phyloP scores from a whole-genome alignment of 352 stramenopile genomes.

The Pythium sukuiense region DNA sequence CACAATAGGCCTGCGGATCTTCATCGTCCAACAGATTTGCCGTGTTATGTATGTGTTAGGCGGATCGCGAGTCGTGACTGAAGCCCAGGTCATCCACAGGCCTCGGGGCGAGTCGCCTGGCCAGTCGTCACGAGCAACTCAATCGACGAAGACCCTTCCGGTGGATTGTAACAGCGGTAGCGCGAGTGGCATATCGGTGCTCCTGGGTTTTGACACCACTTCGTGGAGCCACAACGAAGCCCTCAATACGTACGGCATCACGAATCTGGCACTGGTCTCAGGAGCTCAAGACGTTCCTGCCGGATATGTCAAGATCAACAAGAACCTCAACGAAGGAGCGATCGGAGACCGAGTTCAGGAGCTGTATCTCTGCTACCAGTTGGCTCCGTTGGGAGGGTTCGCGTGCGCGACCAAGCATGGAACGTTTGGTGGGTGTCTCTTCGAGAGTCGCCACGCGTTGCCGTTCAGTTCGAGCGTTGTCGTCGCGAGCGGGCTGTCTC shows the following conservation, averaged over 20 bases:
- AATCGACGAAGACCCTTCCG: not conserved
- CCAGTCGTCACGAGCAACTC: not conserved
- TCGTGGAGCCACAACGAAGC: slow-evolving; percentile 28
- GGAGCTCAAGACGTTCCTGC: slow-evolving; percentile 30
- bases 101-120: slow-evolving; percentile 1
- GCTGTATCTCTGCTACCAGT: slow-evolving; percentile 60
- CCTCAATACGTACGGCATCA: slow-evolving; percentile 50
- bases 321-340: slow-evolving; percentile 54
- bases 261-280: slow-evolving; percentile 50
- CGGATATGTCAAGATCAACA: slow-evolving; percentile 51
- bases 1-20: too few species aligned
- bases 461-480: not conserved
- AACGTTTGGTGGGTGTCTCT: slow-evolving; percentile 71
- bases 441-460: slow-evolving; percentile 40
- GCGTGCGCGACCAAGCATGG: slow-evolving; percentile 54
- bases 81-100: slow-evolving; percentile 9
- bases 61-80: slow-evolving; percentile 3
- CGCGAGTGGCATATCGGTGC: slow-evolving; percentile 28
- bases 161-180: slow-evolving; percentile 38
- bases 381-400: slow-evolving; percentile 58
- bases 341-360: slow-evolving; percentile 20
- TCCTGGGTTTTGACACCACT: slow-evolving; percentile 34
- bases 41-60: not conserved
- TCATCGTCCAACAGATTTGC: too few species aligned
- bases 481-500: slow-evolving; percentile 6